These are phyloP conservation scores for Neostapfia colusana DNA, from an alignment of 176 grass and related monocot genomes.

Conservation along the genomic window DNA sequence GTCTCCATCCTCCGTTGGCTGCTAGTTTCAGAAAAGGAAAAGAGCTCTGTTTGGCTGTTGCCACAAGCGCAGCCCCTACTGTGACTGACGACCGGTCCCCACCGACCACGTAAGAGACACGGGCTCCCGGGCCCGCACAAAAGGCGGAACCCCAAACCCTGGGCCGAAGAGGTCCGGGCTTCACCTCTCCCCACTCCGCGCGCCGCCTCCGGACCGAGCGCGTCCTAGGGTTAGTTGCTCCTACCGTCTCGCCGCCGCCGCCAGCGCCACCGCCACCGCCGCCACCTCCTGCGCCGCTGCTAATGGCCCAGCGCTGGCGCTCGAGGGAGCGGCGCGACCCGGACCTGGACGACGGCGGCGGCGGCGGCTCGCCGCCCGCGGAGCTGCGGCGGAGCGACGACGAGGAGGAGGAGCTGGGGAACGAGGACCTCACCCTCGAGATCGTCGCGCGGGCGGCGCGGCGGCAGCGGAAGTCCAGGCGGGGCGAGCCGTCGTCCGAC, in stretches of 20 bases:
- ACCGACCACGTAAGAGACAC: too few species aligned
- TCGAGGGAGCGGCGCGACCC: constrained; percentile 49
- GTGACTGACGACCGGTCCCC: not conserved
- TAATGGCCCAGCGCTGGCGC: constrained; percentile 54
- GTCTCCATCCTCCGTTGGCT: too few species aligned
- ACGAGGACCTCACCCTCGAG: constrained; percentile 85
- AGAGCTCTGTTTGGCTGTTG: too few species aligned
- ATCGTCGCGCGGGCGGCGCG: constrained; percentile 59
- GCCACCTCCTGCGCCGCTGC: not conserved
- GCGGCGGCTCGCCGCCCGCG: not conserved
- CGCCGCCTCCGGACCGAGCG: constrained; percentile 20
- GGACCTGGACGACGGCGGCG: constrained; percentile 35
- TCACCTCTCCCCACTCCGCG: not conserved
- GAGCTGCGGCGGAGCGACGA: not conserved
- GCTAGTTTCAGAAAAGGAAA: too few species aligned
- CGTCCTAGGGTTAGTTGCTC: constrained; percentile 45
- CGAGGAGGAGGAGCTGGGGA: constrained; percentile 65
- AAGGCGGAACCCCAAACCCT: not conserved
- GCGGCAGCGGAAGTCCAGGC: constrained; percentile 24
- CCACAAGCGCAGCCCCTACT: not conserved
- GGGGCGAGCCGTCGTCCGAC: constrained; percentile 43
- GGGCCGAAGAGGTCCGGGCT: not conserved
- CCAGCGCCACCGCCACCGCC: too few species aligned
- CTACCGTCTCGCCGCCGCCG: not conserved
- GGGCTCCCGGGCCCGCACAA: not conserved